Evolutionary conservation across 768 basidiomycete genomes (phyloP).

Genomic region (Leccinum pellstonianum): DNA sequence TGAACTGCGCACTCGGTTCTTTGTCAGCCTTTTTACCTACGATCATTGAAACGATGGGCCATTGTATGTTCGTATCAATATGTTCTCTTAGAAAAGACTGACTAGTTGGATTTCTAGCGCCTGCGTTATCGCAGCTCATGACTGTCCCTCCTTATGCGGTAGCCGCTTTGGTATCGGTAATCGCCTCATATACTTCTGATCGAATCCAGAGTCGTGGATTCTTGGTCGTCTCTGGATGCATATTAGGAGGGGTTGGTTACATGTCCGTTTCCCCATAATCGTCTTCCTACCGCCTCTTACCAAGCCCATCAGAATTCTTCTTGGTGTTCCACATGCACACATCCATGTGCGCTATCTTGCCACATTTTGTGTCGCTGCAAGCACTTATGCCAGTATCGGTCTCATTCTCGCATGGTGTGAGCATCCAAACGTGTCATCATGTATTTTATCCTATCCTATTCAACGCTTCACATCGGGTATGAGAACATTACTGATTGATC

Average conservation of each 20-base stretch:
- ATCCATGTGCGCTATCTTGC: constrained; percentile 43
- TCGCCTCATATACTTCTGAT: constrained; percentile 42
- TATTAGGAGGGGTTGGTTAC: constrained; percentile 40
- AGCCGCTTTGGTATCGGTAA: constrained; percentile 37
- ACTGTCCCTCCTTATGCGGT: constrained; percentile 55
- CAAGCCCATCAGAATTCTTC: constrained; percentile 28
- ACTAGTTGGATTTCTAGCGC: constrained; percentile 29
- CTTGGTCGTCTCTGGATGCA: constrained; percentile 30
- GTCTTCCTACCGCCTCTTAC: neutral
- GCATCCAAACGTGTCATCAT: constrained; percentile 10
- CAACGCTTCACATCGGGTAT: neutral
- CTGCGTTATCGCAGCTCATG: constrained; percentile 47
- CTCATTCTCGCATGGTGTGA: constrained; percentile 49
- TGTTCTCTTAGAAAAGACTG: neutral
- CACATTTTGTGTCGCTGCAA: constrained; percentile 44
- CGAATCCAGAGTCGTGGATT: constrained; percentile 43
- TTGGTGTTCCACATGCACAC: constrained; percentile 31
- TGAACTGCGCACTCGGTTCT: constrained; percentile 48
- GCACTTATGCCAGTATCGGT: constrained; percentile 45
- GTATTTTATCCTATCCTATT: neutral
- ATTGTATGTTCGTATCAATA: constrained; percentile 32
- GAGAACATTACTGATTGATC: neutral
- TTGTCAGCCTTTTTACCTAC: constrained; percentile 55
- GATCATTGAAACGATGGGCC: constrained; percentile 51
- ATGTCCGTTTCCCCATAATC: constrained; percentile 28